These are phyloP conservation scores for Talaromyces sp. DNA, from an alignment of 2,329 filamentous ascomycete genomes.

Conservation along the genomic window DNA sequence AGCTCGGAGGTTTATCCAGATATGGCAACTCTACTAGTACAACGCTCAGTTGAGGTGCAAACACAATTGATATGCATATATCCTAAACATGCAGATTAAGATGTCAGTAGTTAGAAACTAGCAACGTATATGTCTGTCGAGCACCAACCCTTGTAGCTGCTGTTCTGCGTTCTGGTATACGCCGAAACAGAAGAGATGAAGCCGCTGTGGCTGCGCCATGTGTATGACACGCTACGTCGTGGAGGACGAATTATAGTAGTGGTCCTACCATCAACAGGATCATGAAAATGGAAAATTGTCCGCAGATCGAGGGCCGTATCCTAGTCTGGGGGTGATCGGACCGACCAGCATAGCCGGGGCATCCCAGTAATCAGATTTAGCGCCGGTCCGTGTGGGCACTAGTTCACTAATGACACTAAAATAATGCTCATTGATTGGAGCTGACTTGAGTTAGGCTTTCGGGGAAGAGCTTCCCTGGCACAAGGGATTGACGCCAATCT, in stretches of 20 bases:
- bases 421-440: neutral
- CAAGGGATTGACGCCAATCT: neutral
- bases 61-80: neutral
- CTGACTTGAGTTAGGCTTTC: neutral
- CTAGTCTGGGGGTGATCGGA: neutral
- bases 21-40: neutral
- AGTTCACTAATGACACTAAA: neutral
- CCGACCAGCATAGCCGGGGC: neutral
- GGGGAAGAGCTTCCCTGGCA: neutral
- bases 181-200: neutral
- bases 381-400: neutral
- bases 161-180: neutral
- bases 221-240: neutral
- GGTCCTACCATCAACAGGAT: neutral
- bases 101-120: neutral
- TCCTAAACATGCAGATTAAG: neutral
- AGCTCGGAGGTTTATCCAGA: conserved; percentile 5
- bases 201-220: neutral
- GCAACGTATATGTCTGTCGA: neutral
- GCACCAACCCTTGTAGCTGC: neutral
- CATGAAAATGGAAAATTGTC: neutral
- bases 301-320: neutral
- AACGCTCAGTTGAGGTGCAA: neutral
- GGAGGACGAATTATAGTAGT: neutral
- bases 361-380: neutral